These are phyloP conservation scores for Trapa incisa DNA, from an alignment of 345 rosid genomes.

Conservation along the genomic window DNA sequence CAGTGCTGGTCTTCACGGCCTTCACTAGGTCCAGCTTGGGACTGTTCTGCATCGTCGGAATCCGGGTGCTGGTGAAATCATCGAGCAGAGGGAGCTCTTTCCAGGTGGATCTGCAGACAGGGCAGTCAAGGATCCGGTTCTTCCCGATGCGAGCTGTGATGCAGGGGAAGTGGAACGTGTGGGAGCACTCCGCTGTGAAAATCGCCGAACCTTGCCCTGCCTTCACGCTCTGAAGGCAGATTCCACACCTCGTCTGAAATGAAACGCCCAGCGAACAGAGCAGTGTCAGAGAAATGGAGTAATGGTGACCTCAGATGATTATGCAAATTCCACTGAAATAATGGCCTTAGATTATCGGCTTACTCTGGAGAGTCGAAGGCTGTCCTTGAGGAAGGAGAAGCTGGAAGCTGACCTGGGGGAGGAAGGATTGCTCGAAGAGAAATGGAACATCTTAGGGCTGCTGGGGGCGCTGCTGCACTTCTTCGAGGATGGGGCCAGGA, in stretches of 20 bases:
- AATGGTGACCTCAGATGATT: not conserved
- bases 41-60: not conserved
- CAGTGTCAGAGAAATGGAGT: not conserved
- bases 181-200: conserved; percentile 80
- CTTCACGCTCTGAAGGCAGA: conserved; percentile 56
- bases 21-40: not conserved
- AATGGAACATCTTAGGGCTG: conserved; percentile 31
- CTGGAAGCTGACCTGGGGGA: conserved; percentile 68
- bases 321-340: not conserved
- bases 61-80: conserved; percentile 3
- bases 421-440: conserved; percentile 35
- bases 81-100: conserved; percentile 37
- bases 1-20: not conserved
- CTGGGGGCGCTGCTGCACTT: conserved; percentile 8
- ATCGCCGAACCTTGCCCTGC: conserved; percentile 70
- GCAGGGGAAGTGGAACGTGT: conserved; percentile 73
- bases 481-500: conserved; percentile 15
- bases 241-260: conserved; percentile 58
- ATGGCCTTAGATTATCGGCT: not conserved
- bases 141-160: conserved; percentile 34
- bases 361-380: conserved; percentile 58
- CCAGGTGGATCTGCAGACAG: conserved; percentile 62
- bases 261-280: not conserved
- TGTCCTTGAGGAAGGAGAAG: conserved; percentile 58
- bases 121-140: conserved; percentile 41